Percentiles rank a stretch among this genome's conserved stretches.
phyloP scores from a whole-genome alignment of 1,139 yeast species.

The Candida sp. region DNA sequence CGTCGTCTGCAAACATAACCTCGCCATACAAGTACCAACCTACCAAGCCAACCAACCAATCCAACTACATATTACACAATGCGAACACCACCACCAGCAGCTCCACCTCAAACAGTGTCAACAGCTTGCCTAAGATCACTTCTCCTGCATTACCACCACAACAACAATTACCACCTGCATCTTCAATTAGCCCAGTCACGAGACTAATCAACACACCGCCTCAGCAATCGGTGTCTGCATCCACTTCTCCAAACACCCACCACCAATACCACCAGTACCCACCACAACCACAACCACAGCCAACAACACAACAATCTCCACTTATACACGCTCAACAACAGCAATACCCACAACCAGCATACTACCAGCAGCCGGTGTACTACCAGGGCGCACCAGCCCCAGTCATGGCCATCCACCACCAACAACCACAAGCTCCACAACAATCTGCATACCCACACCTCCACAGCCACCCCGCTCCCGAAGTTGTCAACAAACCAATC shows the following conservation, averaged over 20 bases:
- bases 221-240: conserved; percentile 7
- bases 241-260: conserved; percentile 16
- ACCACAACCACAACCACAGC: conserved; percentile 4
- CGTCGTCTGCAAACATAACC: conserved; percentile 3
- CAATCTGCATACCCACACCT: conserved; percentile 11
- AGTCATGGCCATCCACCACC: neutral
- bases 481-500: conserved; percentile 39
- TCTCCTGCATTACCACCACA: conserved; percentile 16
- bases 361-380: conserved; percentile 5
- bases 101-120: conserved; percentile 4
- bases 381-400: conserved; percentile 10
- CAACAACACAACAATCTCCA: conserved; percentile 12
- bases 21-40: conserved; percentile 15
- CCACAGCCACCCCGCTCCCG: conserved; percentile 25
- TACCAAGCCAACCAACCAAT: conserved; percentile 16
- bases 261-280: conserved; percentile 15
- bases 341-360: conserved; percentile 17
- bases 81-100: conserved; percentile 3
- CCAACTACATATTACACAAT: conserved; percentile 18
- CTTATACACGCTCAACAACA: conserved; percentile 17
- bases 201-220: conserved; percentile 6
- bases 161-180: conserved; percentile 14
- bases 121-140: conserved; percentile 16
- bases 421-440: neutral
- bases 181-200: conserved; percentile 5